Evolutionary conservation across 1,139 yeast genomes (phyloP), one percentile per base, ranked within the genome.

Genomic region (Yamadazyma triangularis): DNA sequence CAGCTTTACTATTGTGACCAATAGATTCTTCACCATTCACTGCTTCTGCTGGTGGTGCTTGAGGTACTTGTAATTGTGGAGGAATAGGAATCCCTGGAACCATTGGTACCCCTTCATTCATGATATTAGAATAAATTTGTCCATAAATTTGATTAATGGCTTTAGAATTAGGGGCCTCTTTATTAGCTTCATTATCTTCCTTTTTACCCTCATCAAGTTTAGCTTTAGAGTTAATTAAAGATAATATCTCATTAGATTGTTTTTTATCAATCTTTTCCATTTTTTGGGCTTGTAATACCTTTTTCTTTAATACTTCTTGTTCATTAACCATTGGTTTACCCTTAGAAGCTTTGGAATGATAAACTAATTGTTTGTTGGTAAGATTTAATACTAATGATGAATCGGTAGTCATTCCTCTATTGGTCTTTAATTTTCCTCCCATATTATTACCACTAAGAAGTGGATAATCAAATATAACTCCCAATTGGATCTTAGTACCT

Each of bases 331-430:
- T 56, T 40, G 68, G 71, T 48, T 65, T 60, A 25, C 50, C 48
- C 41, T 67, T 60, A 0, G 87, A 79, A 8, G 85, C 85, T 47
- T 74, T 75, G 8, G 87, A 77, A 46, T 84, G 93, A 51, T 72
- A 82, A 25, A 85, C 77, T 47, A 86, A 73, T 54, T 89, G 96
- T 40, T 73, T 74, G 45, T 76, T 62, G 8, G 91, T 68, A 34
- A 89, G 54, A 51, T 91, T 93, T 58, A 93, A 70, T 21, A 91
- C 79, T 35, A 86, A 72, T 1, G 93, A 80, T 1, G 95, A 78
- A 44, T 86, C 95, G 34, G 91, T 76, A 16, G 84, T 75, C 44
- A 88, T 60, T 12, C 97, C 98, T 50, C 98, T 79, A 45, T 77
- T 83, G 7, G 91, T 74, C 33, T 60, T 64, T 48, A 88, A 68